Conservation (phyloP, 208 protist genomes). For the Zelonia costaricensis region DNA sequence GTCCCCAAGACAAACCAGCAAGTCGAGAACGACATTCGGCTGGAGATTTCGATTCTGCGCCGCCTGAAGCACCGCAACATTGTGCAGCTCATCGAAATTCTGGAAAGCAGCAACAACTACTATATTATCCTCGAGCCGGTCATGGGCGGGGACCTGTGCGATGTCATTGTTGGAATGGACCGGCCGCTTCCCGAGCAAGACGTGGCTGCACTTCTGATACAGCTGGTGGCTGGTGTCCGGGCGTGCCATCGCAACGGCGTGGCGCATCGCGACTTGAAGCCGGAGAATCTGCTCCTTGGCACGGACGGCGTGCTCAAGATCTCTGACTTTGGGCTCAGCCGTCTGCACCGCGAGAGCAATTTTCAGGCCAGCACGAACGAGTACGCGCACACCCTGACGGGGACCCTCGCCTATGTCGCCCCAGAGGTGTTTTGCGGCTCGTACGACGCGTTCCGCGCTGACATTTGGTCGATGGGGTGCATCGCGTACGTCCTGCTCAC, state of each 20-base stretch:
- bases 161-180: conserved; percentile 63
- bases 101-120: conserved; percentile 84
- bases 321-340: conserved; percentile 87
- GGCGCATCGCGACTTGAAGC: conserved; percentile 94
- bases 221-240: conserved; percentile 71
- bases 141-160: conserved; percentile 83
- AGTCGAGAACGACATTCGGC: conserved; percentile 69
- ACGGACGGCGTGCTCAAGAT: conserved; percentile 78
- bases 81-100: conserved; percentile 83
- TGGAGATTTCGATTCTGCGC: conserved; percentile 84
- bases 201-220: conserved; percentile 67
- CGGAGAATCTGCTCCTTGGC: conserved; percentile 93
- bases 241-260: conserved; percentile 84
- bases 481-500: conserved; percentile 86
- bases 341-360: conserved; percentile 75
- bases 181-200: conserved; percentile 57
- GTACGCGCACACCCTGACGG: conserved; percentile 75
- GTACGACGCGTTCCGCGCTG: conserved; percentile 85
- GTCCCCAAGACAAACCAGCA: conserved; percentile 68
- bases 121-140: conserved; percentile 91
- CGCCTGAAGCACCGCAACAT: conserved; percentile 83
- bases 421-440: conserved; percentile 77
- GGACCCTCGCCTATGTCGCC: conserved; percentile 81
- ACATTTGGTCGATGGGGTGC: conserved; percentile 89
- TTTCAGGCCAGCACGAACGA: conserved; percentile 59